Conservation (phyloP, 2,329 filamentous ascomycete genomes). For the Aspergillaceae sp. region DNA sequence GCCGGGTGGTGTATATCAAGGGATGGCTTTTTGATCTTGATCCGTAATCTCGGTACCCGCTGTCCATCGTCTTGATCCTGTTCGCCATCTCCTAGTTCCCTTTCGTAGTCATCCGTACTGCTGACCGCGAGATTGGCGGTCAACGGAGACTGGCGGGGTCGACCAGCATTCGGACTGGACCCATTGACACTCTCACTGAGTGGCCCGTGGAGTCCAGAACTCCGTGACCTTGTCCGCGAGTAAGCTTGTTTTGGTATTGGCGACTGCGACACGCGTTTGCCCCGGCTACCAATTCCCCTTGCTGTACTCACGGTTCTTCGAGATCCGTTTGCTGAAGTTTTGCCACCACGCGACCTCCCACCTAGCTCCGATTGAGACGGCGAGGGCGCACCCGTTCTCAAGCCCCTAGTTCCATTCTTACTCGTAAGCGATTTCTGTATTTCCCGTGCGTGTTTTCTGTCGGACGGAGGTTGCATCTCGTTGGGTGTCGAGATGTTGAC, state of each 20-base stretch:
- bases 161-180: constrained; percentile 16
- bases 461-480: constrained; percentile 40
- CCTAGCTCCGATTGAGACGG: constrained; percentile 22
- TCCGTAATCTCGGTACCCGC: constrained; percentile 30
- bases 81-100: constrained; percentile 1
- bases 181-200: constrained; percentile 13
- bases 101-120: constrained; percentile 8
- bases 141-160: constrained; percentile 20
- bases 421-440: constrained; percentile 26
- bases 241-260: constrained; percentile 18
- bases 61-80: constrained; percentile 15
- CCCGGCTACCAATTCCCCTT: constrained; percentile 15
- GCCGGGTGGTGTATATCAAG: constrained; percentile 45
- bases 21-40: constrained; percentile 45
- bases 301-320: constrained; percentile 12
- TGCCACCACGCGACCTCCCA: constrained; percentile 23
- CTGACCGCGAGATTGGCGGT: constrained; percentile 10
- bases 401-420: constrained; percentile 19
- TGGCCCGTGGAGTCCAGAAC: constrained; percentile 12
- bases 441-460: constrained; percentile 39
- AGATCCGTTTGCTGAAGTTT: constrained; percentile 23
- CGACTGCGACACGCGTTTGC: constrained; percentile 17
- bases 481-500: constrained; percentile 39
- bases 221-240: constrained; percentile 24
- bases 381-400: constrained; percentile 21